Base-by-base conservation (phyloP, 2,329 filamentous ascomycete genomes). In the Fusarium pseudocircinatum region DNA sequence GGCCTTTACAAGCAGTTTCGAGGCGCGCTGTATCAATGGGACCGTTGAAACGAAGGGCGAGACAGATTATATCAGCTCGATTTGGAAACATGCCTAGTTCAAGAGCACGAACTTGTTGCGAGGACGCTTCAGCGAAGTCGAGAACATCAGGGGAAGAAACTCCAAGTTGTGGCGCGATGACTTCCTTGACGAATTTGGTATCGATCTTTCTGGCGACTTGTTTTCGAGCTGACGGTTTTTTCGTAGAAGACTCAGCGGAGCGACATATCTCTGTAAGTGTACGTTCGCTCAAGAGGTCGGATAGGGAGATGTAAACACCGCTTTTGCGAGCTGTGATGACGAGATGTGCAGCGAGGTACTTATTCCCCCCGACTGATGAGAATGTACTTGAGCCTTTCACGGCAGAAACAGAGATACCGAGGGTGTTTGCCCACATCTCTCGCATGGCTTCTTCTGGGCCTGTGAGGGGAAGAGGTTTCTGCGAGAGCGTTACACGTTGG, bases 401-500 rank as follows among this genome's bases (percentile, higher is more conserved):
- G 6, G 79, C 78, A 2, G 76, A 75, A n/a, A 82, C 80, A 2
- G 84, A 79, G 1, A 85, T 69, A 0, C 78, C 78, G 0, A 89
- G 79, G 0, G 86, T 82, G 2, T 78, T 73, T 0, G 86, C 83
- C 86, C 87, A 88, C 63, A 88, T 80, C 6, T 78, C 74, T 14
- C 86, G 81, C 83, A 89, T 85, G 12, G 78, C 78, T 68, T 86
- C 84, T 74, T 88, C 87, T 2, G 82, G 81, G 9, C 83, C 79
- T 0, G 86, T 88, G 37, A 87, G 62, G 0, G 86, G 86, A 3
- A 87, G 78, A 1, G 86, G 85, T 57, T 86, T 87, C 77, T 82
- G 77, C 0, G 67, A 59, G 4, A 76, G 60, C 7, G 70, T 40
- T 74, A 77, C n/a, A 73, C 77, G 75, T 63, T 81, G 81, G 10